Evolutionary conservation across 1,139 yeast species (phyloP), one percentile per base, ranked within the genome.

Genomic region (Magnusiomyces tetraspermus): DNA sequence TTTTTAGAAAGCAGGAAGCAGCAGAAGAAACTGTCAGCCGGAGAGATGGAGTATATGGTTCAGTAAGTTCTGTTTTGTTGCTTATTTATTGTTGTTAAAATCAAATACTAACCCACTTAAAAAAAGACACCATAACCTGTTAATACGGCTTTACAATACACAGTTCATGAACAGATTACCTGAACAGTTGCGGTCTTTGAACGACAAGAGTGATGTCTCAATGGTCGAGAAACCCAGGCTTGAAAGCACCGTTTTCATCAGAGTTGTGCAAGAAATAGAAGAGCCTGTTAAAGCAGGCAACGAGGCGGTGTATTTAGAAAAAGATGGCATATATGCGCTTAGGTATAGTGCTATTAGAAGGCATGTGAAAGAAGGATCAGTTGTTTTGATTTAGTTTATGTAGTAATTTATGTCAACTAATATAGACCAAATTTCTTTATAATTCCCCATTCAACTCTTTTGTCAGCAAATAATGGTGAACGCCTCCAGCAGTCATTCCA

Each of bases 161-260:
- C 78, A 86, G 53, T 85, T 88, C 58, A 71, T 92, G 56, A 73
- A 75, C 54, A 76, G 79, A 53, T 68, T 90, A 60, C 97, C 97
- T 0, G 76, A 74, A 22, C 74, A 76, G 41, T 69, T 88, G 53
- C 87, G 83, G 43, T 78, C 80, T 19, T 71, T 92, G 55, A 95
- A 88, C 61, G 97, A 90, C 59, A 76, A 79, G 19, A 95, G 90
- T 3, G 86, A 85, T 2, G 75, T 83, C 22, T 76, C 83, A 6
- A 89, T 90, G 97, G 73, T 89, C 1, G 83, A 79, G 19, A 76
- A 75, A 58, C 97, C 97, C 0, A 87, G 87, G 55, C 61, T 85
- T 61, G 76, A 83, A 56, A 78, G 75, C 57, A 85, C 92, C 2
- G 96, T 92, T 2, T 87, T 88, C 62, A 72, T 89, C 10, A 76